Base-by-base conservation (phyloP, 2,329 filamentous ascomycete genomes). In the Scleromitrula shiraiana region DNA sequence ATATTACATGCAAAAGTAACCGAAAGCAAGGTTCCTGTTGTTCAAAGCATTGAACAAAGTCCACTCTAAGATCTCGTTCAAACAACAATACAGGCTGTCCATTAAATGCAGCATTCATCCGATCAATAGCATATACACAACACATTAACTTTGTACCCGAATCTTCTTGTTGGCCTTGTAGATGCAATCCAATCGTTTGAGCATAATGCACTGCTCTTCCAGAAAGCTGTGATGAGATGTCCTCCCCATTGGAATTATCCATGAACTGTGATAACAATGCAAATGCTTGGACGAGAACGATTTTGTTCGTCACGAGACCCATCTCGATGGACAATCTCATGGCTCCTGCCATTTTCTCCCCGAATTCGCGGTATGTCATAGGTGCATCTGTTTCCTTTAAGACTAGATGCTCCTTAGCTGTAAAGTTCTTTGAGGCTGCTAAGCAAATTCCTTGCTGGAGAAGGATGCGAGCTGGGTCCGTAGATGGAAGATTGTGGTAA, bases 71-170 rank as follows among this genome's bases (percentile, higher is more conserved):
- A 53, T 83, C 80, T 41, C 75, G 65, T 53, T 81, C 77, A 53
- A 83, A 78, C 49, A 83, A 73, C 20, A 80, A 60, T 38, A 76
- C 73, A 0, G 80, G 76, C 1, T 79, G 68, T 5, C 78, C 79
- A 49, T 80, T 76, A n/a, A 79, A 70, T 0, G 78, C 74, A 1
- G 76, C 71, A 40, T 77, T 77, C 36, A 83, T 68, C 12, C 76
- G 69, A 56, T 83, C 80, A 1, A 83, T 60, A 0, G 77, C 77
- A 77, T 77, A 82, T 0, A 80, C 66, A 6, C 73, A 76, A 55
- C 76, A 81, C 37, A 80, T 78, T 2, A 81, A 56, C 23, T 59
- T 59, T 22, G 56, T 60, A 35, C 70, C 66, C 8, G 65, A 19
- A 57, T 67, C 41, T 12, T 58, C 59, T 10, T 62, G 59, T 42